A percentile compares a stretch with the other conserved stretches of the same genome.
phyloP scores from a whole-genome alignment of 108 stramenopile genomes.

The Nitzschia inconspicua region DNA sequence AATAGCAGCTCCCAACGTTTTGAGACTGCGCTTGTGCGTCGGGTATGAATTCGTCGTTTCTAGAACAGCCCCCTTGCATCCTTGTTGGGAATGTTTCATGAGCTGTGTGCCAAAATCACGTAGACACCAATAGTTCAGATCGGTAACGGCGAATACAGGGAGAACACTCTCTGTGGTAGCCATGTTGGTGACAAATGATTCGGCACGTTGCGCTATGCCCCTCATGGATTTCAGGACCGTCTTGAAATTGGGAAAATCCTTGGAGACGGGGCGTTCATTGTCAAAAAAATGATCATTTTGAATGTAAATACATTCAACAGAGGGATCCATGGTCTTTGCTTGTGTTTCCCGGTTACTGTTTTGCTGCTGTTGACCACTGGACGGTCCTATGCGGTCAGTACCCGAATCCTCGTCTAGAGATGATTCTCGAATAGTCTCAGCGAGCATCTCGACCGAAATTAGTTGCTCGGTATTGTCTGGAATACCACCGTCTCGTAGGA shows the following conservation, averaged over 20 bases:
- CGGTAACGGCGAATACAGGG: constrained; percentile 48
- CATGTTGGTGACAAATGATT: constrained; percentile 23
- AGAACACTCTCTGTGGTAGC: constrained; percentile 3
- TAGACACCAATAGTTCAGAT: constrained; percentile 43
- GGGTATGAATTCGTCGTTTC: constrained; percentile 27
- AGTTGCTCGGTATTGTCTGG: constrained; percentile 46
- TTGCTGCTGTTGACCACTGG: neutral
- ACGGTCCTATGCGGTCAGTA: neutral
- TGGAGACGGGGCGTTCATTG: constrained; percentile 21
- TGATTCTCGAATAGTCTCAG: constrained; percentile 40
- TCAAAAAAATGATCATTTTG: constrained; percentile 67
- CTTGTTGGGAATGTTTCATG: constrained; percentile 29
- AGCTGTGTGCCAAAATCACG: constrained; percentile 50
- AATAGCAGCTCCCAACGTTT: constrained; percentile 45
- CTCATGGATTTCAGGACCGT: constrained; percentile 34
- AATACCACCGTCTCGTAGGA: constrained; percentile 23
- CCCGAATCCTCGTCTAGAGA: constrained; percentile 8
- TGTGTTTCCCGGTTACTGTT: constrained; percentile 2
- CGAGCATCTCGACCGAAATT: constrained; percentile 45
- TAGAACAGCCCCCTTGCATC: constrained; percentile 13
- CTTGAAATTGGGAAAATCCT: constrained; percentile 33
- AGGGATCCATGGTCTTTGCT: constrained; percentile 7
- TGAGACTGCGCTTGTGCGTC: constrained; percentile 40
- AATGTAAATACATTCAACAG: constrained; percentile 68
- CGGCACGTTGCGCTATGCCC: constrained; percentile 23